Base-by-base conservation (phyloP, 2,329 filamentous ascomycete species). In the Aspergillus sp. region DNA sequence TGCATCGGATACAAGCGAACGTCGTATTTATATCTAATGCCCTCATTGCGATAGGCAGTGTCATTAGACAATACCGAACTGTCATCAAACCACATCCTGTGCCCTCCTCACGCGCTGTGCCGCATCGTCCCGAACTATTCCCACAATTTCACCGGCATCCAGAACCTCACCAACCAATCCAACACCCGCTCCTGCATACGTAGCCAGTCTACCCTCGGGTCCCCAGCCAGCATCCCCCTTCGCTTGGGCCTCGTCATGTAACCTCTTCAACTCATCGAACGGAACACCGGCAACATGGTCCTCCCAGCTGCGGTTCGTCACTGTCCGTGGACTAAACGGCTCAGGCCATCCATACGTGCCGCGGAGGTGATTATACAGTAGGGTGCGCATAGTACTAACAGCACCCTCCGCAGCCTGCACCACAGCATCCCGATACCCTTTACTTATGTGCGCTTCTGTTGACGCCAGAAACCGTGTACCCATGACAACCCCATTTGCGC, bases 401-500 rank as follows among this genome's bases (percentile, higher is more conserved):
- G 77, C 80, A 0, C 77, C 79, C 55, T 82, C 77, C 1, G 53
- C 65, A 1, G 76, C 75, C 7, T 70, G 61, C 1, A 82, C 46
- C 2, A 82, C 63, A 47, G 77, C 78, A 13, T 72, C 54, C 52
- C 72, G 71, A 57, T 82, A 82, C 0, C 78, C 79, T 20, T 62
- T 63, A 7, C 72, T 65, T 37, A 82, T 73, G 4, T 69, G 68
- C 2, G 77, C 73, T 57, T 82, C 79, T 0, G 55, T 61, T 0
- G 70, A 54, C 3, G 81, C 81, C 0, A 87, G 71, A 48, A 84
- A 82, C 12, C 81, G 73, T 1, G 84, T 86, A 0, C 84, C 84
- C 71, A 87, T 73, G 0, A 73, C 80, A 0, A 77, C 73, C 0
- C 79, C 84, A 0, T 69, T 64, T 0, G 79, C 78, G 0, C 80